Evolutionary conservation across 108 stramenopile genomes (phyloP).

Genomic region (Craspedostauros australis): DNA sequence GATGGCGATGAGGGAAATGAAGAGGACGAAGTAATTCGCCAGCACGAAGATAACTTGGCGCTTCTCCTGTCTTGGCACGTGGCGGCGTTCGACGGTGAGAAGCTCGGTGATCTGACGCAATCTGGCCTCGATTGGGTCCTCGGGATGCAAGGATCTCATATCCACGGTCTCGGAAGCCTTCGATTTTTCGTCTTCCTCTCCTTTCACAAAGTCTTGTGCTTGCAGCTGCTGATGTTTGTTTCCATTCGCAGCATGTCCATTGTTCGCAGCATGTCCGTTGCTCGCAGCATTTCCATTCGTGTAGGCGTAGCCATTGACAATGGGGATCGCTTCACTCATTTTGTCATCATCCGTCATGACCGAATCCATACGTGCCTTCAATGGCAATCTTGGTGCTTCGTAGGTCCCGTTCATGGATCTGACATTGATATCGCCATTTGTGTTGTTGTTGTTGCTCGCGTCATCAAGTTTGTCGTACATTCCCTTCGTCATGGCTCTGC

Average conservation of each 20-base stretch:
- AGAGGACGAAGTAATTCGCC: conserved; percentile 76
- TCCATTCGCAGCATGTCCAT: background rate
- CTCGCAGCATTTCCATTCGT: no score
- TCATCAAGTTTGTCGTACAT: no score
- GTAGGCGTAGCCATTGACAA: no score
- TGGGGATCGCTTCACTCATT: no score
- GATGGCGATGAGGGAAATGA: conserved; percentile 73
- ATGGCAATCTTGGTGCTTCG: no score
- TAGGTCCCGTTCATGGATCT: no score
- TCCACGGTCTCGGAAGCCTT: conserved; percentile 16
- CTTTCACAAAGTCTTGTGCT: background rate
- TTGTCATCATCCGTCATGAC: no score
- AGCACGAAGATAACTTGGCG: conserved; percentile 71
- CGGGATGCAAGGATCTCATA: conserved; percentile 32
- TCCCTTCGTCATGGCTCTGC: background rate
- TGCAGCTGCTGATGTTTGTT: background rate
- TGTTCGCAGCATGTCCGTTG: background rate
- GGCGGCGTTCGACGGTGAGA: conserved; percentile 3
- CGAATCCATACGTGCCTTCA: no score
- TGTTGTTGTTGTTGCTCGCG: conserved; percentile 1
- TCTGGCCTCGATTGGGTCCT: conserved; percentile 35
- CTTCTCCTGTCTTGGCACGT: conserved; percentile 43
- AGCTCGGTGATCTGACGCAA: conserved; percentile 44
- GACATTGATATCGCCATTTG: no score
- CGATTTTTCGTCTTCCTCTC: conserved; percentile 5